Evolutionary conservation across 2,329 filamentous ascomycete species (phyloP).

Genomic region (Ceratocystis eucalypticola): DNA sequence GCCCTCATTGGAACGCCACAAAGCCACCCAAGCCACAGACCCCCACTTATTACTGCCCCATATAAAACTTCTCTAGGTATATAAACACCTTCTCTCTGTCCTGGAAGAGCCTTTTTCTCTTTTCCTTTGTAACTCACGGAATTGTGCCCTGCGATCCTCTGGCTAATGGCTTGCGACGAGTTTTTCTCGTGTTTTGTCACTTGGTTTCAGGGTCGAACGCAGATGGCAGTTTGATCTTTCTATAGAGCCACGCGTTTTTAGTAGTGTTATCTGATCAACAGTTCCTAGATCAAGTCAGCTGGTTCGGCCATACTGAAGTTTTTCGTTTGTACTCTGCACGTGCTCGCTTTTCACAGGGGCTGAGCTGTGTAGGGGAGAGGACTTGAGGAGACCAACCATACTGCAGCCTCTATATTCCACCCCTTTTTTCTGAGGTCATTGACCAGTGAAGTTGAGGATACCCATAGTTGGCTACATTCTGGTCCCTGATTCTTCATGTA

Average conservation of each 20-base stretch:
- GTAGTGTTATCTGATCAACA: slow-evolving; percentile 93
- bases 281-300: slow-evolving; percentile 53
- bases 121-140: slow-evolving; percentile 43
- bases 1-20: no score
- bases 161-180: slow-evolving; percentile 26
- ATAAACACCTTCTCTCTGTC: no score
- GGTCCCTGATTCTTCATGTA: background rate
- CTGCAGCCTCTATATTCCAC: slow-evolving; percentile 72
- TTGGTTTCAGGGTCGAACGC: slow-evolving; percentile 46
- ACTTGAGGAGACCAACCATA: slow-evolving; percentile 1
- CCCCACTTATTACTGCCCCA: no score
- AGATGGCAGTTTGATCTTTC: slow-evolving; percentile 67
- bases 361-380: background rate
- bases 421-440: slow-evolving; percentile 80
- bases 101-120: slow-evolving; percentile 22
- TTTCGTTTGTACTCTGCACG: slow-evolving; percentile 2
- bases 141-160: slow-evolving; percentile 78
- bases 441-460: slow-evolving; percentile 81
- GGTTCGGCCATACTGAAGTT: background rate
- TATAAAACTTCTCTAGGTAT: no score
- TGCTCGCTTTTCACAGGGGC: background rate
- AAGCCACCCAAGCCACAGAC: no score
- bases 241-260: slow-evolving; percentile 58
- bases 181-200: no score
- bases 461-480: slow-evolving; percentile 47